A percentile compares a stretch with the other conserved stretches of the same genome.
phyloP scores from a whole-genome alignment of 192 early-diverging fungal genomes.

The Chytriomyces confervae region DNA sequence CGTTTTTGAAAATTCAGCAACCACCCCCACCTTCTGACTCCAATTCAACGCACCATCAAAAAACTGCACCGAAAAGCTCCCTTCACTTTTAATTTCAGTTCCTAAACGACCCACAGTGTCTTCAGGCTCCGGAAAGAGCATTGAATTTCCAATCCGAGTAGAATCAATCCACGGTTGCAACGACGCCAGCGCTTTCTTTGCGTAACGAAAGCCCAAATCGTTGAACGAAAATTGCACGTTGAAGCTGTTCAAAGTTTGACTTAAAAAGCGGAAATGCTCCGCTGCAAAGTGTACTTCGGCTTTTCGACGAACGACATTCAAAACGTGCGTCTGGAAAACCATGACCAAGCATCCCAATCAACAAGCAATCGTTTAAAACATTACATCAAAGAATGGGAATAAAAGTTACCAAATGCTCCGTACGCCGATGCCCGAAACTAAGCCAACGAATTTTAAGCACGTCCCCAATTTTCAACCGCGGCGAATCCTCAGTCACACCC shows the following conservation, averaged over 20 bases:
- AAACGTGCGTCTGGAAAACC: background rate
- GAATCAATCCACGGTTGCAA: background rate
- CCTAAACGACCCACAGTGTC: conserved; percentile 11
- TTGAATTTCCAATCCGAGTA: background rate
- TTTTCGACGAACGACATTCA: conserved; percentile 2
- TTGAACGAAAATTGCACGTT: conserved; percentile 28
- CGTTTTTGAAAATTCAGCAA: background rate
- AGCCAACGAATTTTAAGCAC: conserved; percentile 3
- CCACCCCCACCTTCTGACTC: conserved; percentile 27
- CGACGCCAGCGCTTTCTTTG: background rate
- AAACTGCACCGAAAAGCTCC: conserved; percentile 9
- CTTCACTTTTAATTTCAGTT: background rate
- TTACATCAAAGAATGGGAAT: background rate
- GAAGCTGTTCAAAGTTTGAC: background rate
- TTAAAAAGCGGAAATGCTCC: background rate
- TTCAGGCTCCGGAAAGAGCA: conserved; percentile 32
- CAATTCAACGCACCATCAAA: conserved; percentile 30
- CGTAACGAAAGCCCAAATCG: background rate
- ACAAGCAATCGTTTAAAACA: no score
- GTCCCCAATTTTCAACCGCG: conserved; percentile 27
- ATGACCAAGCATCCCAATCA: background rate
- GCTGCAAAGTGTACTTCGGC: conserved; percentile 1
- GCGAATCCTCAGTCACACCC: conserved; percentile 27
- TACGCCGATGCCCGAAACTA: no score
- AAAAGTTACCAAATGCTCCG: no score